Base-by-base conservation (phyloP, 768 basidiomycete genomes). In the Austroboletus eburneus region DNA sequence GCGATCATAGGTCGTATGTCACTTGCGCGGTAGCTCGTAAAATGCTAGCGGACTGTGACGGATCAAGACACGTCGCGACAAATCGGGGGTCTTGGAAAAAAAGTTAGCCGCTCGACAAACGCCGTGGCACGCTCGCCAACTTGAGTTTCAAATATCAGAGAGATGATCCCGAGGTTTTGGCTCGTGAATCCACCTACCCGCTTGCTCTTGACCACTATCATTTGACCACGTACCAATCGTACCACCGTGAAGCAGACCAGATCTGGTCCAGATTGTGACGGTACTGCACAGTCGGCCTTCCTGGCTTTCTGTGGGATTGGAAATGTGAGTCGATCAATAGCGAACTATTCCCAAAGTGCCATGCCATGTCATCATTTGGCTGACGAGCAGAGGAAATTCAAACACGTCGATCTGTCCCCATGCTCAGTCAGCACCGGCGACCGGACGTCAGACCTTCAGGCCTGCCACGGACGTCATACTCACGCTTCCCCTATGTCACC, bases 251-350 rank as follows among this genome's bases (percentile, higher is more conserved):
- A 25, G 34, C 32, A n/a, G 32, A 12, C 52, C 42, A 37, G 30
- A 30, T 51, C 50, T 30, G 38, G 42, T 14, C 39, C 23, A 33
- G 24, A 51, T 34, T 14, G 49, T 55, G 52, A 49, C 41, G 45
- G 32, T 25, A 34, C 14, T 48, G 37, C 45, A 36, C 51, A 48
- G 46, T 32, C 20, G 36, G 21, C 38, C 41, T 10, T 10, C 21
- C 9, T 52, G 50, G 50, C 42, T 43, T 38, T 39, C 36, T 40
- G 39, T 18, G 38, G 35, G 40, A 55, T 64, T 56, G 50, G 48
- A 56, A 64, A 56, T 52, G 53, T 29, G 39, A 51, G 46, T 42
- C 25, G 56, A 63, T 61, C 57, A 35, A 27, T 22, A 37, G 30
- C 27, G 27, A 40, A 37, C 38, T 17, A 38, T 47, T 37, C 46